Evolutionary conservation across 1,139 yeast genomes (phyloP).

Genomic region (Nakaseomyces uthaithaninus): DNA sequence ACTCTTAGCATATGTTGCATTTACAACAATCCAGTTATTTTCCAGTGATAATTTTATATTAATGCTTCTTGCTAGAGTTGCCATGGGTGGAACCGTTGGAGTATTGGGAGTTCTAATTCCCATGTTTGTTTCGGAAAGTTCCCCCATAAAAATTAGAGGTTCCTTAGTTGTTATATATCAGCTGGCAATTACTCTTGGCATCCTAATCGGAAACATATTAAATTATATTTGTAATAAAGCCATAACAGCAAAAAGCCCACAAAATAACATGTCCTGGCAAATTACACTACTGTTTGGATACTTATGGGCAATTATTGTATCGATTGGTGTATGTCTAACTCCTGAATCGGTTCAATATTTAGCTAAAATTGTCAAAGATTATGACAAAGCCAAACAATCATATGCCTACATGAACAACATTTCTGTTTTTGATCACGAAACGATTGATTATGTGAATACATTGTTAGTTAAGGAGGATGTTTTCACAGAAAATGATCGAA

Average conservation of each 20-base stretch:
- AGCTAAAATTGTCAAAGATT: slow-evolving; percentile 29
- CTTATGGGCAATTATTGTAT: slow-evolving; percentile 41
- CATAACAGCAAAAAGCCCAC: slow-evolving; percentile 9
- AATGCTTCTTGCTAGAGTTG: slow-evolving; percentile 44
- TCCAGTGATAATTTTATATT: slow-evolving; percentile 42
- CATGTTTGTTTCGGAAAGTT: slow-evolving; percentile 47
- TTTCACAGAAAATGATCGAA: slow-evolving; percentile 26
- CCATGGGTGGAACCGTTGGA: slow-evolving; percentile 51
- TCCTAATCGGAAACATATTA: slow-evolving; percentile 46
- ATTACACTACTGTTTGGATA: slow-evolving; percentile 44
- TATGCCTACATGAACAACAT: slow-evolving; percentile 43
- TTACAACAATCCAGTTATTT: slow-evolving; percentile 41
- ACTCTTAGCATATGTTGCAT: slow-evolving; percentile 42
- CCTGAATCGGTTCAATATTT: slow-evolving; percentile 50
- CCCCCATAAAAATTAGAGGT: slow-evolving; percentile 49
- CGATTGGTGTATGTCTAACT: slow-evolving; percentile 38
- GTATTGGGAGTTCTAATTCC: slow-evolving; percentile 46
- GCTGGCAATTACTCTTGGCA: slow-evolving; percentile 48
- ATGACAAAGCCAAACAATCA: slow-evolving; percentile 37
- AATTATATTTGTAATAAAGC: slow-evolving; percentile 40
- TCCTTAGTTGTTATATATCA: slow-evolving; percentile 51
- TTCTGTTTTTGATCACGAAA: slow-evolving; percentile 38
- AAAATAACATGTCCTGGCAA: slow-evolving; percentile 38
- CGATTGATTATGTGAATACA: slow-evolving; percentile 38
- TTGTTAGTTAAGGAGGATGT: slow-evolving; percentile 37